phyloP scores from a whole-genome alignment of 2,329 filamentous ascomycete species.

The Cordyceps javanica region DNA sequence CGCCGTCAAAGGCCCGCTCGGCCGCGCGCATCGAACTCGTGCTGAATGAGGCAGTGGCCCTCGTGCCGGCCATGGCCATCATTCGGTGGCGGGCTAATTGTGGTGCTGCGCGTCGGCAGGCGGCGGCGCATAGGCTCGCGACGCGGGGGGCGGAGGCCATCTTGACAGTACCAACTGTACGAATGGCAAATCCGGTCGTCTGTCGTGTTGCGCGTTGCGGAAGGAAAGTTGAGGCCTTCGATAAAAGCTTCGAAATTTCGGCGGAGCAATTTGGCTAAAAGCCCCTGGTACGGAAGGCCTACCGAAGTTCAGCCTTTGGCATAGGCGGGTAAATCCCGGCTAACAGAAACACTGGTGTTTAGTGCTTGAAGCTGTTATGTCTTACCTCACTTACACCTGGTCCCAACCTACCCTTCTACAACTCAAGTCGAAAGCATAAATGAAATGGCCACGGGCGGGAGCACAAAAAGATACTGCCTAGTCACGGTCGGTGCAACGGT shows the following conservation, averaged over 20 bases:
- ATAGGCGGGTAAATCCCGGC: background rate
- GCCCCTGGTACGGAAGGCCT: background rate
- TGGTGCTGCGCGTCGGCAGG: slow-evolving; percentile 25
- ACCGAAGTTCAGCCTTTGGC: slow-evolving; percentile 8
- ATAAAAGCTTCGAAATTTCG: slow-evolving; percentile 28
- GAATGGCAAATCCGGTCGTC: slow-evolving; percentile 12
- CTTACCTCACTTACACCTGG: slow-evolving; percentile 6
- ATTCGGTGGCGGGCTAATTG: background rate
- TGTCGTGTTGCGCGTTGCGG: slow-evolving; percentile 18
- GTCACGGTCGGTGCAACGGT: slow-evolving; percentile 92
- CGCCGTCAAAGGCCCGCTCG: slow-evolving; percentile 15
- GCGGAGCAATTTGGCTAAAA: slow-evolving; percentile 16
- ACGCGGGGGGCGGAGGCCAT: slow-evolving; percentile 35
- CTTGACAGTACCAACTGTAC: slow-evolving; percentile 15
- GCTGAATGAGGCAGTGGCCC: slow-evolving; percentile 21
- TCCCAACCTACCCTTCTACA: background rate
- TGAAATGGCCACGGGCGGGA: slow-evolving; percentile 2
- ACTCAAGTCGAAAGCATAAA: background rate
- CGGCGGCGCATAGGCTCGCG: slow-evolving; percentile 30
- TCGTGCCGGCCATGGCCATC: background rate
- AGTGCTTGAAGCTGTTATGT: slow-evolving; percentile 11
- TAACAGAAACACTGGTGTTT: slow-evolving; percentile 2
- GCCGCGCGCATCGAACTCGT: slow-evolving; percentile 18
- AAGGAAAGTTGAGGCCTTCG: slow-evolving; percentile 14
- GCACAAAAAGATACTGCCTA: slow-evolving; percentile 51